Base-by-base conservation (phyloP, 2,329 filamentous ascomycete species). In the Raffaelea ambrosiae region DNA sequence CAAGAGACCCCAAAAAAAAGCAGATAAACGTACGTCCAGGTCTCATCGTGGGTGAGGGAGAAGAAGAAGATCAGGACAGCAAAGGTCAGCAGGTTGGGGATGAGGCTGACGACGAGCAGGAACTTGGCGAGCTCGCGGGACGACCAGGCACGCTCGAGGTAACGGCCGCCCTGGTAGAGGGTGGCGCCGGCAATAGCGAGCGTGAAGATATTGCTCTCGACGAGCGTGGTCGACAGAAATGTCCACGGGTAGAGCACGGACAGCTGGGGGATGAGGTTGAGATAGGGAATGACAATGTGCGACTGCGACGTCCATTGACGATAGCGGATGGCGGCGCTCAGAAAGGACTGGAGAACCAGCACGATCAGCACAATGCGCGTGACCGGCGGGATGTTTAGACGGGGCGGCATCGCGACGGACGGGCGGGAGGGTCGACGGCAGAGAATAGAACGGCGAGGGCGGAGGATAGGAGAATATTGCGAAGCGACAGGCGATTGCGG, bases 91-190 rank as follows among this genome's bases (percentile, higher is more conserved):
- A 86, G 56, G 65, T 96, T 97, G 31, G 93, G 89, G 48, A 95
- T 74, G 59, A 95, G 65, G 14, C 86, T 75, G 43, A 84, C 77
- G 54, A 95, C 74, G 16, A 86, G 70, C 43, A 96, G 72, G 64
- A 96, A 96, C 67, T 95, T 96, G 59, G 82, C 88, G 63, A 96
- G 88, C 65, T 97, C 91, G 49, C 78, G 79, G 22, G 88, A 91
- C 29, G 89, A 90, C 93, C 91, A 98, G 31, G 93, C 91, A 60
- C 93, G 77, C 74, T 98, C 93, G 20, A 98, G 79, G 65, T 98
- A 98, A 58, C 89, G 82, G 10, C 93, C 93, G 48, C 91, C 91
- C 69, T 95, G 88, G 66, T 90, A 95, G 47, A 97, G 68, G 1
- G 90, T 90, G 40, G 83, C 71, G 23, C 76, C 83, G 43, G 88